phyloP scores from a whole-genome alignment of 306 rosid genomes.

The Glycine latifolia region DNA sequence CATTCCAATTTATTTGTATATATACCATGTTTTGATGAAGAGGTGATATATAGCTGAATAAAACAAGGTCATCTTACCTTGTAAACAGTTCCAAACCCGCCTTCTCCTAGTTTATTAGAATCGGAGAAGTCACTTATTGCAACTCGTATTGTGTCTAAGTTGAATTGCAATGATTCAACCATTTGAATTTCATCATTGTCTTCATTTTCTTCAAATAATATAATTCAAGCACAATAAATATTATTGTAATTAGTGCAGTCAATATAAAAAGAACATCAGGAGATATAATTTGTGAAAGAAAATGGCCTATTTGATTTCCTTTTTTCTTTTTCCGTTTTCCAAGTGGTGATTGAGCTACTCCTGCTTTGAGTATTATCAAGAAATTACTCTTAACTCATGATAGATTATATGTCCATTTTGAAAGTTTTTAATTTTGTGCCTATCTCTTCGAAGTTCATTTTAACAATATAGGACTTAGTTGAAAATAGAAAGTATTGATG shows the following conservation, averaged over 20 bases:
- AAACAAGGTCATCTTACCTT: constrained; percentile 14
- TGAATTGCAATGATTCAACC: not conserved
- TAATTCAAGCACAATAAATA: not conserved
- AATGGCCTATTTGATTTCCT: not conserved
- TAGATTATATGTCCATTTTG: no score
- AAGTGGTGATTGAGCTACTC: no score
- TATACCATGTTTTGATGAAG: not conserved
- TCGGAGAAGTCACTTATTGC: not conserved
- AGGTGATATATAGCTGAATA: constrained; percentile 27
- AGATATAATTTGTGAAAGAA: not conserved
- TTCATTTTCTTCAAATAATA: not conserved
- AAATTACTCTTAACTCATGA: no score
- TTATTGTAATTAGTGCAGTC: not conserved
- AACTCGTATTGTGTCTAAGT: not conserved
- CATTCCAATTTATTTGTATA: no score
- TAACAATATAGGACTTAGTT: no score
- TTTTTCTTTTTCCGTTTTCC: no score
- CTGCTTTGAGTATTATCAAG: no score
- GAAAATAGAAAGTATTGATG: not conserved
- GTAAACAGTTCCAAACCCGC: not conserved
- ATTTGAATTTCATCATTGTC: not conserved
- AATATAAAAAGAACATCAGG: not conserved
- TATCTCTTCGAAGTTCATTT: no score
- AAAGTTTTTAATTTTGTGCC: no score
- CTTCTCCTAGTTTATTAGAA: not conserved